These are phyloP conservation scores for Daldinia childiae DNA, from an alignment of 495 filamentous ascomycete genomes.

Conservation along the genomic window DNA sequence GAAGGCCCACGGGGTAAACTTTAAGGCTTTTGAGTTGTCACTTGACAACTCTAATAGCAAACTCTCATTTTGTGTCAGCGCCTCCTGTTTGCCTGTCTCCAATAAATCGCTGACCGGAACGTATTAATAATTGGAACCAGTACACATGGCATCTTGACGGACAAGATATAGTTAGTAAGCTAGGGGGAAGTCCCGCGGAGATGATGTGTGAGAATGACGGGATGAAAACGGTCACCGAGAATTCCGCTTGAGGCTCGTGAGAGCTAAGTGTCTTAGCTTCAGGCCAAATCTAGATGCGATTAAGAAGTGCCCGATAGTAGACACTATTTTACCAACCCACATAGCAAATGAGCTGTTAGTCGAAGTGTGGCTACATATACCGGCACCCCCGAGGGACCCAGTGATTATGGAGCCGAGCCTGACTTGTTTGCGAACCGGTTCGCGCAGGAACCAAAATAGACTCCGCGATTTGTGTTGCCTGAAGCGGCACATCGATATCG, in stretches of 20 bases:
- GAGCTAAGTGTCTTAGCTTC: background rate
- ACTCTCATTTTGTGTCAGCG: background rate
- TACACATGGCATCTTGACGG: slow-evolving; percentile 20
- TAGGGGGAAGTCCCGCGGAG: slow-evolving; percentile 7
- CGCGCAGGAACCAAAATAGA: slow-evolving; percentile 19
- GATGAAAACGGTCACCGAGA: slow-evolving; percentile 15
- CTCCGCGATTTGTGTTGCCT: slow-evolving; percentile 12
- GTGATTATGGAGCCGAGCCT: slow-evolving; percentile 9
- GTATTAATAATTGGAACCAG: slow-evolving; percentile 5
- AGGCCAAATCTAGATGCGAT: slow-evolving; percentile 26
- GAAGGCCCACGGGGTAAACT: slow-evolving; percentile 12
- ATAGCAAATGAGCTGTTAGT: slow-evolving; percentile 5
- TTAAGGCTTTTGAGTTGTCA: slow-evolving; percentile 2
- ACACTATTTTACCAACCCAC: background rate
- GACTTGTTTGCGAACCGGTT: slow-evolving; percentile 1
- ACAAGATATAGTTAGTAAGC: background rate
- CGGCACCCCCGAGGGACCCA: slow-evolving; percentile 11
- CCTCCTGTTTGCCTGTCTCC: background rate
- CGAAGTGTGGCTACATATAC: slow-evolving; percentile 13
- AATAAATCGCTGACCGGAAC: background rate
- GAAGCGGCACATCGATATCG: background rate
- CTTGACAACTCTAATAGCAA: slow-evolving; percentile 1
- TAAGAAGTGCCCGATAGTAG: slow-evolving; percentile 8
- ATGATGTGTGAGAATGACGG: slow-evolving; percentile 12
- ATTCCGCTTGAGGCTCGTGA: slow-evolving; percentile 33